A percentile compares a stretch with the other conserved stretches of the same genome.
phyloP scores from a whole-genome alignment of 2,329 filamentous ascomycete genomes.

The Curvularia lunata region DNA sequence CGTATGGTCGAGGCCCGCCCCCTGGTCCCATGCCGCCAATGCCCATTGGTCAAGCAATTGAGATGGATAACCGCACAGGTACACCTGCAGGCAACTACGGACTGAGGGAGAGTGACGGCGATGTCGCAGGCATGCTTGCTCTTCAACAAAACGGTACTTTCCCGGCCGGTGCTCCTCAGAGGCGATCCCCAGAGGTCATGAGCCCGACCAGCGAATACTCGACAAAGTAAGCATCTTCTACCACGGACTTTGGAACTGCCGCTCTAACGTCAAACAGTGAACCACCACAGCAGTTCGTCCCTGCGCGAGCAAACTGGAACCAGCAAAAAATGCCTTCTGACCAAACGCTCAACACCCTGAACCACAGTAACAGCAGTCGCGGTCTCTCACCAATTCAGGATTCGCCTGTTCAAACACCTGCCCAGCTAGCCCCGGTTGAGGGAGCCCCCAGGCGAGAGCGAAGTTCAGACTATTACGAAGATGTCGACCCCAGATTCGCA shows the following conservation, averaged over 20 bases:
- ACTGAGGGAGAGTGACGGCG: constrained; percentile 68
- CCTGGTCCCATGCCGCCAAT: constrained; percentile 38
- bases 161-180: constrained; percentile 35
- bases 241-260: too few species aligned
- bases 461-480: constrained; percentile 79
- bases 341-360: constrained; percentile 31
- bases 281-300: constrained; percentile 47
- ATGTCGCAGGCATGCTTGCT: constrained; percentile 76
- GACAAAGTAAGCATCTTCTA: constrained; percentile 67
- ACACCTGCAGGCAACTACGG: constrained; percentile 48
- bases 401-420: constrained; percentile 45
- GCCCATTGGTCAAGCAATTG: constrained; percentile 69
- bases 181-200: constrained; percentile 31
- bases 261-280: constrained; percentile 24
- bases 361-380: constrained; percentile 41
- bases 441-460: constrained; percentile 30
- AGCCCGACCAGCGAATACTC: constrained; percentile 74
- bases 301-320: constrained; percentile 57
- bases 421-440: constrained; percentile 37
- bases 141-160: constrained; percentile 63
- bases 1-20: constrained; percentile 65
- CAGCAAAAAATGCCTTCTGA: constrained; percentile 34
- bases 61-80: constrained; percentile 72
- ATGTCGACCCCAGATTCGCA: constrained; percentile 87
- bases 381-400: constrained; percentile 51